These are phyloP conservation scores for Prunella vulgaris DNA, from an alignment of 257 asterid species.

Conservation along the genomic window DNA sequence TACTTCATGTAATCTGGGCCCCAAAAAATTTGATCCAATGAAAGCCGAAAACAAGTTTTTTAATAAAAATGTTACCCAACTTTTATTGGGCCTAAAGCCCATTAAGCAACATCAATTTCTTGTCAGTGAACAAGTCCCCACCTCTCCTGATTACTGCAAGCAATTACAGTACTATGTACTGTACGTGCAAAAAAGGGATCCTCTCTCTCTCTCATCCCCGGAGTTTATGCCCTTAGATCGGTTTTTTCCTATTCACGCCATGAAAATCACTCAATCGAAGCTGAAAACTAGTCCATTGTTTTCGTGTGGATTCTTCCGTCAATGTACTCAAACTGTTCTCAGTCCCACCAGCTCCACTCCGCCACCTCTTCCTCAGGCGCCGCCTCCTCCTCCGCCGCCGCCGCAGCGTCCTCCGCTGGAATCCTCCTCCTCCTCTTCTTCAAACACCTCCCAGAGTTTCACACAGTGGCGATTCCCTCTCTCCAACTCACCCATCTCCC, in stretches of 20 bases:
- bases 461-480: constrained; percentile 77
- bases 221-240: constrained; percentile 8
- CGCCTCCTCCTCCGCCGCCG: constrained; percentile 15
- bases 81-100: not conserved
- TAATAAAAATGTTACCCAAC: too few relatives aligned
- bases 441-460: constrained; percentile 76
- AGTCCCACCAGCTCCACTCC: constrained; percentile 77
- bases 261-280: constrained; percentile 69
- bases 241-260: constrained; percentile 7
- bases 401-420: constrained; percentile 27
- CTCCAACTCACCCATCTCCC: constrained; percentile 40
- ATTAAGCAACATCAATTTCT: constrained; percentile 4
- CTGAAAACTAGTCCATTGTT: constrained; percentile 49
- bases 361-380: constrained; percentile 52
- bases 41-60: too few relatives aligned
- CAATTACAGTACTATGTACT: not conserved
- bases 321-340: constrained; percentile 64
- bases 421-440: constrained; percentile 72
- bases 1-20: too few relatives aligned
- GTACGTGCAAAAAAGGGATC: constrained; percentile 15
- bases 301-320: constrained; percentile 75
- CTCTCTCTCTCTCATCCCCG: not conserved
- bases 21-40: too few relatives aligned
- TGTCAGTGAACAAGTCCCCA: constrained; percentile 30
- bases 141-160: constrained; percentile 23